A percentile compares a stretch with the other conserved stretches of the same genome.
These are phyloP conservation scores for Xenoacremonium recifei DNA, from an alignment of 2,329 filamentous ascomycete genomes.

Conservation along the genomic window DNA sequence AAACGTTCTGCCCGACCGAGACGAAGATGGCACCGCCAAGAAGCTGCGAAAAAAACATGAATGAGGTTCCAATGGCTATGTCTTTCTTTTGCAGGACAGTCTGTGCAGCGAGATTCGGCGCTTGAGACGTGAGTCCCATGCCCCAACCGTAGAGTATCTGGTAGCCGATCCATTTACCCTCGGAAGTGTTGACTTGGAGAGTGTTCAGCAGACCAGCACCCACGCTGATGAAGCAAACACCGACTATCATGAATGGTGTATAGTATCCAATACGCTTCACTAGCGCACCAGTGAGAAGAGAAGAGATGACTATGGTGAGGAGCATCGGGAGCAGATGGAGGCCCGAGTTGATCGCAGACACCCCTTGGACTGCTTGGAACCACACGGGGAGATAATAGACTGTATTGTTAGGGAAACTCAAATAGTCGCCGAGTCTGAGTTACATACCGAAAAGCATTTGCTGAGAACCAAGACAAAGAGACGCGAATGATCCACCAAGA, in stretches of 20 bases:
- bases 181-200: background rate
- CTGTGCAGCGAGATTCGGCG: conserved; percentile 3
- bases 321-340: conserved; percentile 4
- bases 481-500: background rate
- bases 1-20: conserved; percentile 6
- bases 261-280: conserved; percentile 3
- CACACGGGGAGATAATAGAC: conserved; percentile 9
- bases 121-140: conserved; percentile 4
- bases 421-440: conserved; percentile 46
- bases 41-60: conserved; percentile 6
- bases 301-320: conserved; percentile 2
- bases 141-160: conserved; percentile 4
- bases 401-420: conserved; percentile 3
- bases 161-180: conserved; percentile 5
- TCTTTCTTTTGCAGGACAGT: conserved; percentile 1
- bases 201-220: conserved; percentile 5
- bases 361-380: conserved; percentile 4
- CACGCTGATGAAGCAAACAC: background rate
- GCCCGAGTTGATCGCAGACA: conserved; percentile 2
- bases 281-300: conserved; percentile 1
- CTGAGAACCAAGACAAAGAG: conserved; percentile 8
- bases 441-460: conserved; percentile 41
- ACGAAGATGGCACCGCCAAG: conserved; percentile 6
- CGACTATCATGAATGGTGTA: conserved; percentile 4
- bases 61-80: conserved; percentile 4